Evolutionary conservation across 2,329 filamentous ascomycete genomes (phyloP), one percentile per base, ranked within the genome.

Genomic region (Epichloe glyceriae): DNA sequence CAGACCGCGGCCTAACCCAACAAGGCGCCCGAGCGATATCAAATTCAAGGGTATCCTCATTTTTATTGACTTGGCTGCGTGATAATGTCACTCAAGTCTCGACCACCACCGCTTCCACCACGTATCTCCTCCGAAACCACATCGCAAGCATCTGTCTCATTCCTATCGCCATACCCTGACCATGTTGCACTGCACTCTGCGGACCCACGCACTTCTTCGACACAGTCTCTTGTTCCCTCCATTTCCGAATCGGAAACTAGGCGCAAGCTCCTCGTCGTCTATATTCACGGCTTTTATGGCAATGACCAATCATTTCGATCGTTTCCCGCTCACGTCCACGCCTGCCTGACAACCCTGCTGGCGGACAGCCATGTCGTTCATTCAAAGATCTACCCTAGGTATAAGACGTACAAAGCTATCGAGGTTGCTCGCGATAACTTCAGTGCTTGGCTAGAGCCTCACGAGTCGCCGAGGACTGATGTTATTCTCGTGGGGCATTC

Each of bases 271-370:
- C 74, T 96, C 1, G 64, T 95, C 20, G 72, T 95, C 49, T 95
- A 89, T 63, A 82, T 95, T 51, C 90, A 95, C 70, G 89, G 90
- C 54, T 95, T 94, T 68, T 85, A 93, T 75, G 89, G 90, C 48
- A 85, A 87, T 53, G 86, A 93, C 64, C 85, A 85, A 34, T 94
- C 86, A 52, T 96, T 96, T 63, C 79, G 83, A 54, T 87, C 85
- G 43, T 95, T 96, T 59, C 90, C 90, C 0, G 86, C 86, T 7
- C 88, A 95, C 68, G 79, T 95, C 4, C 90, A 96, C 64, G 79
- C 82, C 57, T 74, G 86, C 37, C 72, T 94, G 39, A 80, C 80
- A 12, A 72, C 79, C 8, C 73, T 82, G 0, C 69, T 95, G 12
- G 71, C 73, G 20, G 82, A 87, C 26, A 84, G 82, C 5, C 88